Conservation (phyloP, 2,329 filamentous ascomycete genomes). For the Thielaviopsis musarum region DNA sequence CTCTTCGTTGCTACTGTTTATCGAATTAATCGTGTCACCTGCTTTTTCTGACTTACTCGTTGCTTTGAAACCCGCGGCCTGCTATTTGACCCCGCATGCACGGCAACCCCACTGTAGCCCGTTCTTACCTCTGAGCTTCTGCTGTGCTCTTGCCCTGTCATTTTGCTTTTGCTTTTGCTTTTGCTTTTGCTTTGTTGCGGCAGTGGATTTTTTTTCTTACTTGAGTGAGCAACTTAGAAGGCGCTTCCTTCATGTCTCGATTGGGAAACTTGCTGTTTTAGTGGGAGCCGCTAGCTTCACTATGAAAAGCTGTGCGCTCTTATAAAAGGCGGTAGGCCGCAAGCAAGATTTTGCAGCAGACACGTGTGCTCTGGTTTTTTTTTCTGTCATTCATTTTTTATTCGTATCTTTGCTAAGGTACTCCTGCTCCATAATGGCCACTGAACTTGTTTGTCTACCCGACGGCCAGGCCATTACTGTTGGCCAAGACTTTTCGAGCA, state of each 20-base stretch:
- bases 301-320: not conserved
- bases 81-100: slow-evolving; percentile 3
- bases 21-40: not conserved
- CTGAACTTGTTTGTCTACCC: slow-evolving; percentile 50
- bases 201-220: too few species aligned
- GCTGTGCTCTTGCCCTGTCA: not conserved
- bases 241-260: not conserved
- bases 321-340: not conserved
- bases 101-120: not conserved
- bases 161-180: not conserved
- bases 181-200: not conserved
- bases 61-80: slow-evolving; percentile 9
- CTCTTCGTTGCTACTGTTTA: too few species aligned
- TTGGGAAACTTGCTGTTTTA: not conserved
- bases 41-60: not conserved
- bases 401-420: not conserved
- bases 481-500: slow-evolving; percentile 74
- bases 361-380: not conserved
- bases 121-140: not conserved
- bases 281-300: not conserved
- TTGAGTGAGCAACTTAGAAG: too few species aligned
- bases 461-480: slow-evolving; percentile 77
- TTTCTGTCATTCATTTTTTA: not conserved
- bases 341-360: not conserved
- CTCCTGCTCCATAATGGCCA: slow-evolving; percentile 12